These are phyloP conservation scores for Cerrena zonata DNA, from an alignment of 1,284 basidiomycete genomes.

Conservation along the genomic window DNA sequence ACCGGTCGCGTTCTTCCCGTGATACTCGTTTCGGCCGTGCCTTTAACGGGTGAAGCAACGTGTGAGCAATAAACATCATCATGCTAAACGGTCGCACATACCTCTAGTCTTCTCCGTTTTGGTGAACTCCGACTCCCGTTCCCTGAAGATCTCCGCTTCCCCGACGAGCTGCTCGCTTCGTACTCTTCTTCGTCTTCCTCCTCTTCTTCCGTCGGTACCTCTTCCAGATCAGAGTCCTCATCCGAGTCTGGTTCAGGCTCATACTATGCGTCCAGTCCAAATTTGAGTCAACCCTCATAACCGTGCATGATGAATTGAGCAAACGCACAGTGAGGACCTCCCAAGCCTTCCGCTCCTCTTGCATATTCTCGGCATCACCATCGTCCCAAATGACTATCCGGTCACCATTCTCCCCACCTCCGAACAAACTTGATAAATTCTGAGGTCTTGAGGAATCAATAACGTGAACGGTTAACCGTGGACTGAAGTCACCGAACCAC, in stretches of 20 bases:
- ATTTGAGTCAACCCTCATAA: no score
- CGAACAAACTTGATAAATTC: slow-evolving; percentile 86
- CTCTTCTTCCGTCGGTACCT: slow-evolving; percentile 41
- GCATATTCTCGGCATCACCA: slow-evolving; percentile 63
- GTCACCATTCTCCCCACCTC: slow-evolving; percentile 62
- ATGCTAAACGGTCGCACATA: slow-evolving; percentile 22
- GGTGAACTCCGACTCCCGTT: slow-evolving; percentile 34
- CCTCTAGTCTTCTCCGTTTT: slow-evolving; percentile 51
- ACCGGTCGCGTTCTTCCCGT: slow-evolving; percentile 60
- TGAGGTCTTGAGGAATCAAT: slow-evolving; percentile 92
- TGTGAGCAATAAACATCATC: not conserved
- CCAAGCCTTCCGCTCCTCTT: slow-evolving; percentile 67
- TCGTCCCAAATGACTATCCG: slow-evolving; percentile 87
- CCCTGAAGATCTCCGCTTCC: slow-evolving; percentile 54
- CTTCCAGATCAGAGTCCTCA: slow-evolving; percentile 46
- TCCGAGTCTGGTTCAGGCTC: slow-evolving; percentile 71
- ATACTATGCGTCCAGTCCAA: no score
- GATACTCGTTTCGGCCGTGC: slow-evolving; percentile 46
- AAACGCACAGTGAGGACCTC: slow-evolving; percentile 69
- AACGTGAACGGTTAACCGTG: slow-evolving; percentile 73
- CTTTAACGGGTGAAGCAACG: no score
- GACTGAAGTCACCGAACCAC: slow-evolving; percentile 70
- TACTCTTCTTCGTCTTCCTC: slow-evolving; percentile 42
- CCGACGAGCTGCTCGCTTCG: slow-evolving; percentile 35
- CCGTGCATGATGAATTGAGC: not conserved